Evolutionary conservation across 2,329 filamentous ascomycete genomes (phyloP), one percentile per base, ranked within the genome.

Genomic region (Calonectria honghensis): DNA sequence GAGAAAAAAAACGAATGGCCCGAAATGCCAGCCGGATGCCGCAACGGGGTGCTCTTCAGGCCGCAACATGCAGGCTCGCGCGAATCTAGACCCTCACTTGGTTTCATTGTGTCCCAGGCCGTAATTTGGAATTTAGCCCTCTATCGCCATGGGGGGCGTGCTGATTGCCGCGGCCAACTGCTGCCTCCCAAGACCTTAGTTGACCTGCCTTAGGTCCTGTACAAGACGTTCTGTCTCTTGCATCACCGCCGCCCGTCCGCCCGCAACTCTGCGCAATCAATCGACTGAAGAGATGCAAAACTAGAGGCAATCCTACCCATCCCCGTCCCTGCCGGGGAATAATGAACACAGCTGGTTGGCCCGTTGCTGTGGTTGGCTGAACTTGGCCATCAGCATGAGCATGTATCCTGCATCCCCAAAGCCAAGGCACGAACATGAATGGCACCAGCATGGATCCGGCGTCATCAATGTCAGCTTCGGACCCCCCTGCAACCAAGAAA

Each of bases 391-490:
- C 59, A 54, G 57, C 45, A 31, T 41, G 48, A 68, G 65, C 48
- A 68, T 35, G 41, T 69, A 54, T 32, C 50, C 48, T 41, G 48
- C 35, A 57, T 45, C 65, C 37, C 48, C 37, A 68, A 52, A 48
- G 37, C 51, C 66, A 59, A 68, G 66, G 59, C 35, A 41, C 31
- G 63, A 51, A 63, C 51, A 72, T 57, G 63, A 72, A 54, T 61
- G 52, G 20, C 51, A 72, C 70, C n/a, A 50, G 41, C 63, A 72
- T 71, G 69, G 69, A 59, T 66, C 69, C 51, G 32, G 61, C 54
- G 61, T 72, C 69, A 72, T 67, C 70, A 72, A 67, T 67, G 70
- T 67, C 70, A 70, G 69, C 70, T 61, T 72, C 31, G 52, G 14
- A 24, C 68, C 68, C 45, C 59, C 59, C 45, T 52, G 24, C 48